Conservation (phyloP, 2,329 filamentous ascomycete species). For the Dactylellina sp. region DNA sequence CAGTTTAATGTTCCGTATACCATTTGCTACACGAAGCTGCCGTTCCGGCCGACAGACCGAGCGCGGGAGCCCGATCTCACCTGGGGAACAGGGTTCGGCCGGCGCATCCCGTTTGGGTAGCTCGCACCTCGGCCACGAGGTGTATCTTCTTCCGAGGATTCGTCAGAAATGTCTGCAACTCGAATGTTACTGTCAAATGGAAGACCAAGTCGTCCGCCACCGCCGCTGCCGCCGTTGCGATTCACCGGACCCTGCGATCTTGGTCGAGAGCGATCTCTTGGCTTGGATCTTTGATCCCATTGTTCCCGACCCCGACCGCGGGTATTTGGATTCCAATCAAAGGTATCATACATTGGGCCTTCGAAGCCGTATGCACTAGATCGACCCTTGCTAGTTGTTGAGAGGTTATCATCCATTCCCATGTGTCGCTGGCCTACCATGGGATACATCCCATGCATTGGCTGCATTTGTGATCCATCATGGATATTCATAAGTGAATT, state of each 20-base stretch:
- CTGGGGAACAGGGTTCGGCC: background rate
- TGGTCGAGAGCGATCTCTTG: background rate
- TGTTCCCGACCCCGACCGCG: constrained; percentile 1
- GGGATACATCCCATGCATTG: background rate
- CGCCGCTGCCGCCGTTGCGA: background rate
- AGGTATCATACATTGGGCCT: constrained; percentile 29
- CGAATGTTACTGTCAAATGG: constrained; percentile 7
- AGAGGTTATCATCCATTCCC: constrained; percentile 25
- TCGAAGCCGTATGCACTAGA: constrained; percentile 5
- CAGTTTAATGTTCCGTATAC: too few species aligned
- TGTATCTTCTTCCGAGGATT: constrained; percentile 24
- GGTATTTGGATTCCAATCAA: constrained; percentile 19
- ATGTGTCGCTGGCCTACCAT: constrained; percentile 17
- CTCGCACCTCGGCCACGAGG: constrained; percentile 1
- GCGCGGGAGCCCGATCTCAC: background rate
- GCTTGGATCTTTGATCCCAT: constrained; percentile 4
- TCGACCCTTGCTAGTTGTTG: constrained; percentile 21
- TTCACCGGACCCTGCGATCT: constrained; percentile 14
- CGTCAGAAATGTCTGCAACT: constrained; percentile 22
- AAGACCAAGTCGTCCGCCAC: background rate
- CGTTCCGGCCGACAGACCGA: background rate
- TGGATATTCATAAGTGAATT: constrained; percentile 11
- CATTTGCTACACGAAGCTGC: too few species aligned
- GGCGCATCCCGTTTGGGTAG: too few species aligned
- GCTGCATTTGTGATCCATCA: background rate